Base-by-base conservation (phyloP, 106 monocot genomes). In the Dioscorea alata region DNA sequence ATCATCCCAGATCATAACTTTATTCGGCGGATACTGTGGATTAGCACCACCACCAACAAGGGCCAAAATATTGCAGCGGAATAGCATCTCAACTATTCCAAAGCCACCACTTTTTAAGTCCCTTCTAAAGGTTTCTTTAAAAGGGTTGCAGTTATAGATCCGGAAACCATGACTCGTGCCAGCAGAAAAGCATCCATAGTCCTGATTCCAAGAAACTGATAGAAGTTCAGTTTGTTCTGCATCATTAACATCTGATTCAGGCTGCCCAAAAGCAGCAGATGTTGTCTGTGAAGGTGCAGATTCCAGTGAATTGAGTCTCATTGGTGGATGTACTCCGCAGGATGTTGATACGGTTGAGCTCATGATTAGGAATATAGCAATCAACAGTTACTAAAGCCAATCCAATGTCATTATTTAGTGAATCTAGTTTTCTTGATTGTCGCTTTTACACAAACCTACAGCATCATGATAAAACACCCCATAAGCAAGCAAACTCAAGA, bases 171-270 rank as follows among this genome's bases (percentile, higher is more conserved):
- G 71, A 73, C 71, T 85, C 63, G 96, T 96, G 22, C 89, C 96
- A 67, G 75, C 96, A 74, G 92, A 73, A 79, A 92, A 86, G 56
- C 86, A 89, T 22, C 75, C 79, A 56, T 82, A 89, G 50, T 96
- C 86, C 67, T 96, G 96, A 82, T 96, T 96, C 96, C 96, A 96
- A 49, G 91, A 84, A 10, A 92, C 73, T 51, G 96, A 92, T 20
- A 89, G 66, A 28, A 96, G 59, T 62, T 89, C 86, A 51, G 74
- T 59, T 69, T 83, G 78, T 35, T 86, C 74, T 54, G 50, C 68
- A 53, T 78, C 80, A 58, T 69, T 69, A 51, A 59, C 13, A 33
- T 76, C 84, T 24, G 76, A 15, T 76, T 84, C 76, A 61, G 75
- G 53, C 13, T 84, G 82, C 64, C 53, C 54, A 17, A 75, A 78